A percentile compares a stretch with the other conserved stretches of the same genome.
These are phyloP conservation scores for Blastobotrys raffinosifermentans DNA, from an alignment of 1,139 yeast species.

Conservation along the genomic window DNA sequence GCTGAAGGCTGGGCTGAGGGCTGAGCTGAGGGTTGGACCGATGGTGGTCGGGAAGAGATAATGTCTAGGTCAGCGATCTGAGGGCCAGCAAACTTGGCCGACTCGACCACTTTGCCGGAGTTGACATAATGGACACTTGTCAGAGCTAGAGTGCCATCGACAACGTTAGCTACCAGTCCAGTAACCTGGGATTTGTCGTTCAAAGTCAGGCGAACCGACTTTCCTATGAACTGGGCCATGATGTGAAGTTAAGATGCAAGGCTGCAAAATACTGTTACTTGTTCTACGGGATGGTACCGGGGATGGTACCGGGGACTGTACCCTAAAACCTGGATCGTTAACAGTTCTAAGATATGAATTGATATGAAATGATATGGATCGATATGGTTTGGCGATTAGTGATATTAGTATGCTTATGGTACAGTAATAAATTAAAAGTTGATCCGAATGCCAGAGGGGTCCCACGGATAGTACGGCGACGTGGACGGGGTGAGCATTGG, in stretches of 20 bases:
- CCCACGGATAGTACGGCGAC: no score
- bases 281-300: no score
- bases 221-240: conserved; percentile 26
- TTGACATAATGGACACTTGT: conserved; percentile 20
- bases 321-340: no score
- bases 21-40: conserved; percentile 5
- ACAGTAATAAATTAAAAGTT: no score
- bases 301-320: no score
- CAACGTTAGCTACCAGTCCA: conserved; percentile 31
- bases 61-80: conserved; percentile 29
- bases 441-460: no score
- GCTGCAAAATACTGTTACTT: no score
- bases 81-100: conserved; percentile 17
- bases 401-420: no score
- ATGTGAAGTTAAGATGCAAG: conserved; percentile 1
- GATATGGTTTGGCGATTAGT: no score
- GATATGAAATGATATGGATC: no score
- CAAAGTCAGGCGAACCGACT: conserved; percentile 26
- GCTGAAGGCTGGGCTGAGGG: conserved; percentile 6
- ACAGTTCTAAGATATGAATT: no score
- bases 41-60: conserved; percentile 15
- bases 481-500: no score
- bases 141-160: conserved; percentile 21
- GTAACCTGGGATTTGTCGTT: conserved; percentile 23
- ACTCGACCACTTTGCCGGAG: conserved; percentile 14